Evolutionary conservation across 2,329 filamentous ascomycete genomes (phyloP).

Genomic region (Calonectria pseudoturangicola): DNA sequence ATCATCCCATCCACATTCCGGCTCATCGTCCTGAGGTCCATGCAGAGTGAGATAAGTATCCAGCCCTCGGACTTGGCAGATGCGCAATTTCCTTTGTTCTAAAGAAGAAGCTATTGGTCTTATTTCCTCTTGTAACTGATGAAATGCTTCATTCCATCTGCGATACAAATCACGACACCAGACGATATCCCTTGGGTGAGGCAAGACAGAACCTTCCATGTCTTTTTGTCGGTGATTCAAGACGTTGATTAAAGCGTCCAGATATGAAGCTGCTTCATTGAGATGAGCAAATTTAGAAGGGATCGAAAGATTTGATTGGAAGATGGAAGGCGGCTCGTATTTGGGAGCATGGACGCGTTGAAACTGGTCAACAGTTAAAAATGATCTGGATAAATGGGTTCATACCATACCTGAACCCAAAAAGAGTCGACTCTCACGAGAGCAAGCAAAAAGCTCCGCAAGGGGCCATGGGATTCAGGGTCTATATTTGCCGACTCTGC

Average conservation of each 20-base stretch:
- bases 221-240: not conserved
- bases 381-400: too few relatives aligned
- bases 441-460: not conserved
- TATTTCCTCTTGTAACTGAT: not conserved
- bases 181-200: not conserved
- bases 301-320: not conserved
- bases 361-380: not conserved
- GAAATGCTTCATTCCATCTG: not conserved
- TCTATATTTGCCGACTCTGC: slow-evolving; percentile 2
- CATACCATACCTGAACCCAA: not conserved
- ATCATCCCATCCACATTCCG: not conserved
- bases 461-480: not conserved
- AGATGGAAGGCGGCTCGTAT: not conserved
- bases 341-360: slow-evolving; percentile 9
- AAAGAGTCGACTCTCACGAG: not conserved
- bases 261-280: not conserved
- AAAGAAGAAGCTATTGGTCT: not conserved
- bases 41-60: not conserved
- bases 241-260: not conserved
- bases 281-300: not conserved
- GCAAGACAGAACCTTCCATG: not conserved
- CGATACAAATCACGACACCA: not conserved
- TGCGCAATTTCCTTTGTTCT: not conserved
- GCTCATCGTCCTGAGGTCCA: not conserved
- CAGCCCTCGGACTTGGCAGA: not conserved